Evolutionary conservation across 2,329 filamentous ascomycete genomes (phyloP).

Genomic region (Pseudohalonectria lignicola): DNA sequence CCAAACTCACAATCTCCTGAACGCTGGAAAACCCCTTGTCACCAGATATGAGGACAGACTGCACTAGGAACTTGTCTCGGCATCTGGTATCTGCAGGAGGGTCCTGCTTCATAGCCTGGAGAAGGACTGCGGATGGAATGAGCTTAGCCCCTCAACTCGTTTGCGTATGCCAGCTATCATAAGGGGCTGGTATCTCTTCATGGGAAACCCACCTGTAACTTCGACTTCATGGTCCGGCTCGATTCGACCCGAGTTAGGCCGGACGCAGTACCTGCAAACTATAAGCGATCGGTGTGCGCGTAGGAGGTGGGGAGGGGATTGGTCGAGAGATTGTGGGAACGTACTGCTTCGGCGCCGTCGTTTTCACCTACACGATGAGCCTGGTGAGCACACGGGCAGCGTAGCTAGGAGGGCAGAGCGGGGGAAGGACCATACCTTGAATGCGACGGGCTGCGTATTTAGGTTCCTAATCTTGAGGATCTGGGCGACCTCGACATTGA

Average conservation of each 20-base stretch:
- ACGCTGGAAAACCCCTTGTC: constrained; percentile 80
- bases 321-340: too few species aligned
- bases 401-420: constrained; percentile 60
- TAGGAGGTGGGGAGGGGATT: too few species aligned
- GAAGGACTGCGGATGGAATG: constrained; percentile 51
- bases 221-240: constrained; percentile 84
- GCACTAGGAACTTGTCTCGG: constrained; percentile 18
- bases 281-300: too few species aligned
- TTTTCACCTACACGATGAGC: constrained; percentile 69
- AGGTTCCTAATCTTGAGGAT: constrained; percentile 55
- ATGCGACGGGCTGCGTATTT: constrained; percentile 51
- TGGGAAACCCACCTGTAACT: constrained; percentile 62
- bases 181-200: neutral
- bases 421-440: constrained; percentile 49
- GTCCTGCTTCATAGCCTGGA: constrained; percentile 97
- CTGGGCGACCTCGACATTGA: constrained; percentile 55
- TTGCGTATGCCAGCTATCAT: neutral
- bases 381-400: constrained; percentile 18
- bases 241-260: constrained; percentile 93
- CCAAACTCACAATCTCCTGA: constrained; percentile 59
- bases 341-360: constrained; percentile 97
- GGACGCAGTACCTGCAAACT: constrained; percentile 85
- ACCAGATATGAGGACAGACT: constrained; percentile 48
- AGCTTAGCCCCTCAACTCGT: neutral
- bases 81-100: constrained; percentile 79